Conservation (phyloP, 805 yeast genomes). For the Wickerhamiella lipophila region DNA sequence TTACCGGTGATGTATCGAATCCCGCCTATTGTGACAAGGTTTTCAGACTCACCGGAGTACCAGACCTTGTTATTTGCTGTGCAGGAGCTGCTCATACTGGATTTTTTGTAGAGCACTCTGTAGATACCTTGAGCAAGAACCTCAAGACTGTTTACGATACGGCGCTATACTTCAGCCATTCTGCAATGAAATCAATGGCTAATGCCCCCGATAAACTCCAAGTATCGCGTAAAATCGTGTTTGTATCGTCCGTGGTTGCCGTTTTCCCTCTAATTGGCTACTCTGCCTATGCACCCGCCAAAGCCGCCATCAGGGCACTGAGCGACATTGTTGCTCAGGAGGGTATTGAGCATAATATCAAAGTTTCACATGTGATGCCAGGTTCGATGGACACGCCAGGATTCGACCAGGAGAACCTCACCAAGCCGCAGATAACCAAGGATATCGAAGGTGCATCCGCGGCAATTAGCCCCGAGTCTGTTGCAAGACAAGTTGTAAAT, state of each 20-base stretch:
- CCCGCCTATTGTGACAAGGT: conserved; percentile 39
- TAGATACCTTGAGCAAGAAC: conserved; percentile 47
- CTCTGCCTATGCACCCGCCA: conserved; percentile 77
- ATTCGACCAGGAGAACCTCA: conserved; percentile 58
- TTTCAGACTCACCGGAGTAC: conserved; percentile 34
- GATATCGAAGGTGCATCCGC: conserved; percentile 73
- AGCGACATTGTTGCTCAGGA: conserved; percentile 77
- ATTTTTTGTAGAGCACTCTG: conserved; percentile 53
- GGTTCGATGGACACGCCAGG: conserved; percentile 92
- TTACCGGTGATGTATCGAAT: conserved; percentile 52
- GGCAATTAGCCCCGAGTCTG: conserved; percentile 53
- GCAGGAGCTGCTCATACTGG: conserved; percentile 82
- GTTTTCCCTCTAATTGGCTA: conserved; percentile 86
- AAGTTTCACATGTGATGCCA: conserved; percentile 66
- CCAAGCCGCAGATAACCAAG: conserved; percentile 76
- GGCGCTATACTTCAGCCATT: conserved; percentile 58
- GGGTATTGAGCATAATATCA: conserved; percentile 48
- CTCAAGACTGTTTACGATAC: conserved; percentile 60
- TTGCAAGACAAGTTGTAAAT: conserved; percentile 48
- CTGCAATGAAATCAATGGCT: conserved; percentile 31
- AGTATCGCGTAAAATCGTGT: conserved; percentile 39
- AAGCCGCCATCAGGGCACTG: conserved; percentile 67
- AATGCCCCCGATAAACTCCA: conserved; percentile 19
- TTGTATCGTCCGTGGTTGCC: conserved; percentile 66
- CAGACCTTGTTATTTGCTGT: conserved; percentile 70